These are phyloP conservation scores for Sugiyamaella grinbergsii DNA, from an alignment of 1,139 yeast species.

Conservation along the genomic window DNA sequence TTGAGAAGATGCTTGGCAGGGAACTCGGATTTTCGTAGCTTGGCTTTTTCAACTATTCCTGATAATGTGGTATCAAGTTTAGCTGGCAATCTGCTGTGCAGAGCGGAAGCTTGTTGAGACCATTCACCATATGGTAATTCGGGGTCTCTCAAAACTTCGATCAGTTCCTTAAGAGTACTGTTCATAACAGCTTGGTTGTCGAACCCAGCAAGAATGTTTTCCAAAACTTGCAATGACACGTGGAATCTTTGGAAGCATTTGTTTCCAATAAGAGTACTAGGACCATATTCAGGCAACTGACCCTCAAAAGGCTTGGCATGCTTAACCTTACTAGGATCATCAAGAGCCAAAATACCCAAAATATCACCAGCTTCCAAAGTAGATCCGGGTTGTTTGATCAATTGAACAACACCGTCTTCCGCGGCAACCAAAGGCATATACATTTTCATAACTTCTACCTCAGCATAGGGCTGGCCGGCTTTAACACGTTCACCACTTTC, in stretches of 20 bases:
- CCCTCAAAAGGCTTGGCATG: slow-evolving; percentile 97
- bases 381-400: slow-evolving; percentile 97
- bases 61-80: slow-evolving; percentile 70
- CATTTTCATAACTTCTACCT: slow-evolving; percentile 99
- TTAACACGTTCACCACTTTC: slow-evolving; percentile 92
- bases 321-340: slow-evolving; percentile 95
- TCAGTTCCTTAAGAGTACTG: slow-evolving; percentile 70
- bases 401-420: slow-evolving; percentile 90
- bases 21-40: slow-evolving; percentile 75
- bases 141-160: slow-evolving; percentile 71
- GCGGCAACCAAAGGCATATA: slow-evolving; percentile 68
- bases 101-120: slow-evolving; percentile 80
- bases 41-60: slow-evolving; percentile 58
- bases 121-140: slow-evolving; percentile 93
- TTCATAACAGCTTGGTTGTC: slow-evolving; percentile 95
- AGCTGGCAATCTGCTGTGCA: slow-evolving; percentile 84
- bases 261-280: slow-evolving; percentile 78
- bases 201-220: slow-evolving; percentile 82
- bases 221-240: slow-evolving; percentile 58
- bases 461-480: slow-evolving; percentile 95
- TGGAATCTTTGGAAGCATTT: slow-evolving; percentile 79
- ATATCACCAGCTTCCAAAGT: slow-evolving; percentile 96
- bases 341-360: slow-evolving; percentile 88
- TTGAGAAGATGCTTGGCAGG: slow-evolving; percentile 84
- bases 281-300: slow-evolving; percentile 84